phyloP scores from a whole-genome alignment of 768 basidiomycete genomes.

The Leccinum variicolor region DNA sequence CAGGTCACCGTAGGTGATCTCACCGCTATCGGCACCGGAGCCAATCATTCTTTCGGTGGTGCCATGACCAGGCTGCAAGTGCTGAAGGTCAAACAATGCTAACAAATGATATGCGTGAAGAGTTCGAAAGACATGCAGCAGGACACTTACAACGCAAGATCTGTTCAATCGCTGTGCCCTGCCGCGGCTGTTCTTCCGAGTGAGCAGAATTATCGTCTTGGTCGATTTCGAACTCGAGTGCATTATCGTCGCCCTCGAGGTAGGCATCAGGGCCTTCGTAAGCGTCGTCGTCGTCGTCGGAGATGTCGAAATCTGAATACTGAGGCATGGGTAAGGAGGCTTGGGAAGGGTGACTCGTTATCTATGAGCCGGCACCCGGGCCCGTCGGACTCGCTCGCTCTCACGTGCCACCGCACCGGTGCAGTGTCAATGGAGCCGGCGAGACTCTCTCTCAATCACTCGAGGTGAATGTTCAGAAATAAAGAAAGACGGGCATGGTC shows the following conservation, averaged over 20 bases:
- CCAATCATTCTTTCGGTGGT: conserved; percentile 7
- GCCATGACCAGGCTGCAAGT: conserved; percentile 11
- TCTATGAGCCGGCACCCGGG: not conserved
- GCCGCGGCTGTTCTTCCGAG: not conserved
- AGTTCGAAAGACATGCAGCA: not conserved
- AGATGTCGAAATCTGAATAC: conserved; percentile 18
- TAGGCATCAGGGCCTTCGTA: conserved; percentile 35
- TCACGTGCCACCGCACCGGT: conserved; percentile 4
- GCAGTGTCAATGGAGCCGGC: not conserved
- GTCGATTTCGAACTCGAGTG: conserved; percentile 32
- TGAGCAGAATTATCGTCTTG: conserved; percentile 19
- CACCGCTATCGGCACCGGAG: not conserved
- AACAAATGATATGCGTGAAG: conserved; percentile 2
- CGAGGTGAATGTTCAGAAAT: too few relatives aligned
- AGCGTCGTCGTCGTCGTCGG: conserved; percentile 34
- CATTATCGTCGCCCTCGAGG: conserved; percentile 33
- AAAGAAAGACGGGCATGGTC: not conserved
- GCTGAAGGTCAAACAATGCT: conserved; percentile 31
- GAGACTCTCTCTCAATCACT: not conserved
- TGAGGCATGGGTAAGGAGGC: conserved; percentile 12
- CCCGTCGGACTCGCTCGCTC: not conserved
- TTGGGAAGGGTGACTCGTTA: conserved; percentile 4
- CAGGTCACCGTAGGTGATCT: conserved; percentile 25
- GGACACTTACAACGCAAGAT: conserved; percentile 29
- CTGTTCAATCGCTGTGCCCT: conserved; percentile 19